Evolutionary conservation across 2,329 filamentous ascomycete genomes (phyloP), one percentile per base, ranked within the genome.

Genomic region (Trichoderma lentiforme): DNA sequence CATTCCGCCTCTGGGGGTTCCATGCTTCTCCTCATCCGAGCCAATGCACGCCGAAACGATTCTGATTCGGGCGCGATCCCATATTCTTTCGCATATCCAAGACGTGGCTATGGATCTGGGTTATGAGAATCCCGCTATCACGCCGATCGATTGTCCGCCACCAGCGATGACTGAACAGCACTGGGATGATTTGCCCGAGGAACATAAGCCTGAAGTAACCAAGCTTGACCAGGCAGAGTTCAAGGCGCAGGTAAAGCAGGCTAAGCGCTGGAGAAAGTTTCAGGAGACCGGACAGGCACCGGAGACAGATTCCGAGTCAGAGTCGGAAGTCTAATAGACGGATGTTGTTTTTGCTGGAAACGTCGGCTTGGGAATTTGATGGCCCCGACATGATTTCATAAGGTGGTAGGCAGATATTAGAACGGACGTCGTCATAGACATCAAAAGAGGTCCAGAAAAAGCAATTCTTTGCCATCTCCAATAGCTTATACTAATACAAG

Each of bases 11-110:
- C 83, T 87, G 57, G 91, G 91, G 6, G 92, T 89, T 74, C 91
- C 92, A 5, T 86, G 90, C 73, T 92, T 91, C 80, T 91, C 91
- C n/a, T 87, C 90, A 2, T 91, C 91, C 4, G 89, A 92, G 73
- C 76, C 81, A 1, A 78, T 84, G 39, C 84, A 89, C 76, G 82
- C 82, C 8, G 93, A 97, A 79, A 83, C 84, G 47, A 86, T 93
- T 73, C 85, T 95, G 67, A 83, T 91, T 14, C 79, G 78, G 12
- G 86, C 87, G 0, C 86, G 88, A 74, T 76, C 78, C 14, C 79
- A 83, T 3, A 86, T 93, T 30, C 79, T 93, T 2, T 79, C 82
- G 51, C 94, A 90, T 86, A 83, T 94, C 43, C 82, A 89, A 63
- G 82, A 87, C 47, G 85, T 91, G 14, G 85, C 87, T 6, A 77